phyloP scores from a whole-genome alignment of 441 rosid genomes.

The Mallotus repandus region DNA sequence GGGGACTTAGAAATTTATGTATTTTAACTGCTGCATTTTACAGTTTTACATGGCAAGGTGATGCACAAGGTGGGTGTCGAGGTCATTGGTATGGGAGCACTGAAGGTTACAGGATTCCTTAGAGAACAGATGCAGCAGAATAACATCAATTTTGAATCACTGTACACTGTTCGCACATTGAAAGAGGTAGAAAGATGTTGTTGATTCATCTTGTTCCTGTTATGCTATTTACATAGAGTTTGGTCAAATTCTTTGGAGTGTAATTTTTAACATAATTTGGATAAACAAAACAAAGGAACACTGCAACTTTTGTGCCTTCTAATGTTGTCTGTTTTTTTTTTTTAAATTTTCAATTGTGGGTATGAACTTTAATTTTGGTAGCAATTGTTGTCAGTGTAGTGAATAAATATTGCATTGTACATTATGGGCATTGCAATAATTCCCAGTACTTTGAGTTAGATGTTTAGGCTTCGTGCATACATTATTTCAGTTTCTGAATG shows the following conservation, averaged over 20 bases:
- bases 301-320: too few species aligned
- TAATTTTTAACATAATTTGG: too few species aligned
- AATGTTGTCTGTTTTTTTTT: too few species aligned
- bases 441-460: background rate
- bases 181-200: constrained; percentile 59
- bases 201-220: background rate
- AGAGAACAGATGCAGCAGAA: constrained; percentile 79
- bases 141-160: constrained; percentile 59
- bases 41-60: constrained; percentile 88
- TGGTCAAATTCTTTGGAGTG: background rate
- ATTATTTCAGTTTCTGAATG: background rate
- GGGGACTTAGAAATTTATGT: constrained; percentile 18
- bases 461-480: background rate
- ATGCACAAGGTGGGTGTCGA: constrained; percentile 91
- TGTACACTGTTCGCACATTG: constrained; percentile 76
- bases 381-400: too few species aligned
- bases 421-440: too few species aligned
- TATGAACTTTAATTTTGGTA: too few species aligned
- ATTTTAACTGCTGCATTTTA: constrained; percentile 24
- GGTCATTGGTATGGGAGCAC: constrained; percentile 72
- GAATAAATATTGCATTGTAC: too few species aligned
- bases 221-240: background rate
- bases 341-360: too few species aligned
- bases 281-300: too few species aligned
- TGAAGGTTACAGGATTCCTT: constrained; percentile 83